Evolutionary conservation across 345 rosid species (phyloP), one percentile per base, ranked within the genome.

Genomic region (Hypericum androsaemum): DNA sequence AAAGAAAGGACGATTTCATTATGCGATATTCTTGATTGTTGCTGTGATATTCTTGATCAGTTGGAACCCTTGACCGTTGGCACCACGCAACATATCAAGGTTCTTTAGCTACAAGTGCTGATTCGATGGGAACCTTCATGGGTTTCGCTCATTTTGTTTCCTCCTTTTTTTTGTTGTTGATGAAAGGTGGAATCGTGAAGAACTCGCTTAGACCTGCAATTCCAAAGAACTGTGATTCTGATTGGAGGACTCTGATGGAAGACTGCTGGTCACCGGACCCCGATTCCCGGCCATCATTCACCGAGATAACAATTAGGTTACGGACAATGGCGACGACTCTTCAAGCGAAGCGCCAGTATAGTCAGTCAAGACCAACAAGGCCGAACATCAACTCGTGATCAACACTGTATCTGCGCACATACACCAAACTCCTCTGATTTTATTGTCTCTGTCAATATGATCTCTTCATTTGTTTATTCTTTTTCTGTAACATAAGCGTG

Each of bases 211-310:
- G 90, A 48, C 82, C 84, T 41, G 39, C 74, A 0, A 74, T 83
- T 49, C 84, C 86, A 0, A 72, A 72, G 56, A 48, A 15, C 0
- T 80, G 90, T 56, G 69, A 79, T 45, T 71, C 77, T 0, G 77
- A 80, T 3, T 82, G 89, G 85, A 72, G 61, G 58, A 79, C 55
- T 55, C 58, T 75, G 46, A 82, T 82, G 82, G 85, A 79, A 61
- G 63, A 79, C 37, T 82, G 89, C 71, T 82, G 85, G 85, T 71
- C 79, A 43, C 63, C 70, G n/a, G 74, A 75, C 41, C 83, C 85
- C 0, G 83, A 73, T 35, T 57, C 66, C 13, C 72, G 81, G 36
- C 85, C 89, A 16, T 67, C 89, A 14, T 82, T 82, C 64, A 69
- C 83, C 10, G 79, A 71, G 73, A 70, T 82, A 68, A 77, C 81